Conservation (phyloP, 2,329 filamentous ascomycete genomes). For the Tolypocladium nubicola region DNA sequence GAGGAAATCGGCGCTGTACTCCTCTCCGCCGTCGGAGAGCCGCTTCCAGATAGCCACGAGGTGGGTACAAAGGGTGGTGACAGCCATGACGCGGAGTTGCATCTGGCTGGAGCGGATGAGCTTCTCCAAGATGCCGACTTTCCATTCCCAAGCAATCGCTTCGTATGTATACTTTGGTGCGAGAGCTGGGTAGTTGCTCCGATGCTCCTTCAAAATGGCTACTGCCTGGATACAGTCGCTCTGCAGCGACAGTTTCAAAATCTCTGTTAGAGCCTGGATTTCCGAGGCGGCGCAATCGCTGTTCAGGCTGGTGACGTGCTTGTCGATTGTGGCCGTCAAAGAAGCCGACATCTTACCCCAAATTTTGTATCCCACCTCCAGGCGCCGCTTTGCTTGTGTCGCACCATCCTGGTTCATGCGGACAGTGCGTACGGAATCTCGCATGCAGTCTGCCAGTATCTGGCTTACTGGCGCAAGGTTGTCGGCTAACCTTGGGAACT, state of each 20-base stretch:
- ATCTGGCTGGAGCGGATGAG: constrained; percentile 79
- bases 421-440: constrained; percentile 15
- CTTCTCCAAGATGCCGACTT: constrained; percentile 55
- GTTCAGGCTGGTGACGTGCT: constrained; percentile 40
- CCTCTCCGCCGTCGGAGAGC: constrained; percentile 34
- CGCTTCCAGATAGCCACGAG: constrained; percentile 57
- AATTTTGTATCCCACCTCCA: constrained; percentile 30
- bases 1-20: constrained; percentile 38
- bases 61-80: constrained; percentile 61
- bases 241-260: constrained; percentile 31
- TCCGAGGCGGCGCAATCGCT: constrained; percentile 30
- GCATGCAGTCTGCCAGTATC: constrained; percentile 20
- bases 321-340: constrained; percentile 40
- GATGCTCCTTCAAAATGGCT: constrained; percentile 15
- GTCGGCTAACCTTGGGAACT: constrained; percentile 36
- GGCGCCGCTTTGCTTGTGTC: constrained; percentile 16
- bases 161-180: constrained; percentile 29
- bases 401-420: constrained; percentile 8
- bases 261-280: constrained; percentile 30
- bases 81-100: constrained; percentile 75
- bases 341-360: constrained; percentile 31
- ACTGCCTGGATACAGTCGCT: constrained; percentile 24
- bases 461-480: constrained; percentile 26
- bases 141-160: constrained; percentile 54
- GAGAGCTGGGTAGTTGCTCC: constrained; percentile 22